Conservation (phyloP, 2,329 filamentous ascomycete species). For the Teratosphaeria viscida region DNA sequence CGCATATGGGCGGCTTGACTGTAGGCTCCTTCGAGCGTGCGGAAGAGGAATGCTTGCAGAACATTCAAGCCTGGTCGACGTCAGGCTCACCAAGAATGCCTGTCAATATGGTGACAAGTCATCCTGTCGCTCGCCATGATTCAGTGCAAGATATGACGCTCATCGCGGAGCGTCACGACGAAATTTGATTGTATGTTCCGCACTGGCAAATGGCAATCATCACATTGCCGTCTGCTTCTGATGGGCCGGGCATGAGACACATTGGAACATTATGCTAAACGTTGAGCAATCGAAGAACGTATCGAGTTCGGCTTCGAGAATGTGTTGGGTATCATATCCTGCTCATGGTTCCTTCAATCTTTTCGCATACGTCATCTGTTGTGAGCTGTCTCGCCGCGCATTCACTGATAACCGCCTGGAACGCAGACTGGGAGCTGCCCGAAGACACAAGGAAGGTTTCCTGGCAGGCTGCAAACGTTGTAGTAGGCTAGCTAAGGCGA, state of each 20-base stretch:
- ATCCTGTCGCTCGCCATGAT: not conserved
- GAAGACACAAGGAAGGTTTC: not conserved
- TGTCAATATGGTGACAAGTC: constrained; percentile 38
- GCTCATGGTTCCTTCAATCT: not conserved
- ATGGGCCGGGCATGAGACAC: not conserved
- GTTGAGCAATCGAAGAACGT: not conserved
- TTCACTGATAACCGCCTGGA: too few species aligned
- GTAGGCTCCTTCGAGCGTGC: constrained; percentile 57
- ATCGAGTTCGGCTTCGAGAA: not conserved
- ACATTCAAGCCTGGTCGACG: constrained; percentile 49
- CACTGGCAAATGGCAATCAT: not conserved
- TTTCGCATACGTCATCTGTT: not conserved
- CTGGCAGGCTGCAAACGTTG: not conserved
- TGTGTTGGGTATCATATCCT: not conserved
- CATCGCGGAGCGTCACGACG: not conserved
- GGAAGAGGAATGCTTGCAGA: constrained; percentile 56
- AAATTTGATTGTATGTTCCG: not conserved
- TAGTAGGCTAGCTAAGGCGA: not conserved
- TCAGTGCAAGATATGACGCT: not conserved
- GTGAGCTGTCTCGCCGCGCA: too few species aligned
- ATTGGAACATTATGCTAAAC: not conserved
- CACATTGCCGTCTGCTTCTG: not conserved
- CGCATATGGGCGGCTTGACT: constrained; percentile 58
- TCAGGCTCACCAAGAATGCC: constrained; percentile 46
- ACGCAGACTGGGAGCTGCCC: too few species aligned